Conservation (phyloP, 2,329 filamentous ascomycete species). For the Sarocladium strictum region DNA sequence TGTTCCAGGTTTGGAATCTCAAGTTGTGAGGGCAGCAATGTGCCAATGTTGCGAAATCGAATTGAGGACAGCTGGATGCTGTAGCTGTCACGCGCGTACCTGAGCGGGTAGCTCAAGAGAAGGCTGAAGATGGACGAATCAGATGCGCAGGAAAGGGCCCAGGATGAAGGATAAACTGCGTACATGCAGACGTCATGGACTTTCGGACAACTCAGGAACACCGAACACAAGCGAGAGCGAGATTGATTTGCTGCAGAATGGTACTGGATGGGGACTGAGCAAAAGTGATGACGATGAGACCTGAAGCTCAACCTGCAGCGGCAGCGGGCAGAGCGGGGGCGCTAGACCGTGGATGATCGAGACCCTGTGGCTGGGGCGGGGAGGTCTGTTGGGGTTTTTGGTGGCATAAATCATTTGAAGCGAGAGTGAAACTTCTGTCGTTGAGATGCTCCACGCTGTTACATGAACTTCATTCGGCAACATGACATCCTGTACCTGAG, state of each 20-base stretch:
- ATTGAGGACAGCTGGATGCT: not conserved
- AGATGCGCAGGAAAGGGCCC: not conserved
- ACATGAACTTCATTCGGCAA: not conserved
- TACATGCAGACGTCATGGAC: constrained; percentile 7
- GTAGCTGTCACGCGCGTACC: constrained; percentile 7
- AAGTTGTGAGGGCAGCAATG: not conserved
- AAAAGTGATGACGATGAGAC: constrained; percentile 10
- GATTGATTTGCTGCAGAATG: not conserved
- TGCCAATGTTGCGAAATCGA: not conserved
- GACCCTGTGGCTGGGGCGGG: constrained; percentile 6
- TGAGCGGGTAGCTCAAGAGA: constrained; percentile 1
- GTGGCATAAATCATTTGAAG: not conserved
- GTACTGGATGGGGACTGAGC: not conserved
- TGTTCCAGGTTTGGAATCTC: not conserved
- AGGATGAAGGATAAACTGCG: not conserved
- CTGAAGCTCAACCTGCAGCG: not conserved
- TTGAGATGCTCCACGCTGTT: too few relatives aligned
- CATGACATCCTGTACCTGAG: not conserved
- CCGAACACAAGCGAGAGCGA: constrained; percentile 4
- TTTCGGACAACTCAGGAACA: constrained; percentile 7
- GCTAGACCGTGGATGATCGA: not conserved
- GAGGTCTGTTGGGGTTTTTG: not conserved
- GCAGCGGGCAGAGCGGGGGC: not conserved
- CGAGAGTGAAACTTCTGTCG: not conserved
- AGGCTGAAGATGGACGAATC: not conserved